Base-by-base conservation (phyloP, 768 basidiomycete species). In the Termitomyces sp. region DNA sequence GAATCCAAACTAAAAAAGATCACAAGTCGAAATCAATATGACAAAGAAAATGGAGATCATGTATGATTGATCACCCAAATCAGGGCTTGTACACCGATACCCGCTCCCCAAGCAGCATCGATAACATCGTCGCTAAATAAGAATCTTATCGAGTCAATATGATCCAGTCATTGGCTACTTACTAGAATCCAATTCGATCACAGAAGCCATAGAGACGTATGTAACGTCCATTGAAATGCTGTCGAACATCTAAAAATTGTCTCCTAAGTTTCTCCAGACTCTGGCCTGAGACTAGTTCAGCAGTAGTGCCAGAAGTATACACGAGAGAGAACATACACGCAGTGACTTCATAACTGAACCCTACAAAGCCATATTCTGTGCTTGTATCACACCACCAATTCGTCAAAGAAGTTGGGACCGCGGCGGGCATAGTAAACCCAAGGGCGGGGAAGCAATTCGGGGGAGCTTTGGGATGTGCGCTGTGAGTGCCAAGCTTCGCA, bases 301-400 rank as follows among this genome's bases (percentile, higher is more conserved):
- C 19, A 54, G 35, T 21, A n/a, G 14, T 24, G 19, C 28, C n/a
- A 41, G 34, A 41, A 2, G 15, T 21, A 42, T 14, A 11, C 17
- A 54, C 32, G 19, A 60, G 14, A 44, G 32, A 26, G 32, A 51
- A 53, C 56, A 17, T 45, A 85, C 87, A 88, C 11, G 71, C 74
- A 41, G 83, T 79, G 22, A 90, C 75, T 62, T 87, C 87, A 60
- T 90, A 90, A 65, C 85, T 85, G 68, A 90, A 85, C 0, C 87
- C 88, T 48, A 90, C 68, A 64, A 90, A 90, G 0, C 80, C 88
- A 60, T 88, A 89, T 65, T 91, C 88, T 0, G 78, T 81, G 52
- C 70, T 68, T 37, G 70, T 65, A 53, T 78, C 65, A 64, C 88
- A 91, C 88, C 87, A 85, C 84, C 84, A 85, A 50, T 73, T 71